phyloP scores from a whole-genome alignment of 2,329 filamentous ascomycete species.

The Claviceps sp. region DNA sequence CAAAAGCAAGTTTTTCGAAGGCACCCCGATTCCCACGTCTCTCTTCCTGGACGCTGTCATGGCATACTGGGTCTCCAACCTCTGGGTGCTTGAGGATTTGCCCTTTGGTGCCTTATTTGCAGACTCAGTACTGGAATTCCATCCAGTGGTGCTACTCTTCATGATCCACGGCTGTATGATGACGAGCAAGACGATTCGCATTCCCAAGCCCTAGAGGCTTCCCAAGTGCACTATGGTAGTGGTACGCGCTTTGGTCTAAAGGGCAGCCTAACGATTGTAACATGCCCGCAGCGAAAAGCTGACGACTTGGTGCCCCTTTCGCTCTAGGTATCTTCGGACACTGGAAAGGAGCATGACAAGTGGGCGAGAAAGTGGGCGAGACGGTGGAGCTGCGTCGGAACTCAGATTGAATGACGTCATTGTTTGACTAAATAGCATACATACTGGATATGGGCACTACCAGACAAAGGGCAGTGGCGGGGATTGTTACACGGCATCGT shows the following conservation, averaged over 20 bases:
- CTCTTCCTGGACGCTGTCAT: conserved; percentile 70
- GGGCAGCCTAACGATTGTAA: not conserved
- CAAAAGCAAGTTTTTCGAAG: conserved; percentile 93
- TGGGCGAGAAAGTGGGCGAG: no score
- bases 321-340: not conserved
- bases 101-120: conserved; percentile 58
- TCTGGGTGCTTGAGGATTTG: conserved; percentile 67
- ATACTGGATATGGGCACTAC: no score
- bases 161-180: conserved; percentile 83
- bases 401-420: no score
- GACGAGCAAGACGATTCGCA: conserved; percentile 88
- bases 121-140: conserved; percentile 64
- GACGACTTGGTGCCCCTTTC: not conserved
- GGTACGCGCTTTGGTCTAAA: not conserved
- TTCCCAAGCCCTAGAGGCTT: conserved; percentile 61
- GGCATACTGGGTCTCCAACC: conserved; percentile 75
- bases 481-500: no score
- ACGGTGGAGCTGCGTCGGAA: no score
- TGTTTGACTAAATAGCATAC: no score
- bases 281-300: not conserved
- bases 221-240: not conserved
- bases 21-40: conserved; percentile 88
- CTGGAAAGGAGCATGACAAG: not conserved
- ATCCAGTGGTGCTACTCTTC: conserved; percentile 71
- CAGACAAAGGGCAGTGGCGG: no score